A percentile compares a stretch with the other conserved stretches of the same genome.
Conservation (phyloP, 176 grass and related monocot species). For the Aechmea fasciata region DNA sequence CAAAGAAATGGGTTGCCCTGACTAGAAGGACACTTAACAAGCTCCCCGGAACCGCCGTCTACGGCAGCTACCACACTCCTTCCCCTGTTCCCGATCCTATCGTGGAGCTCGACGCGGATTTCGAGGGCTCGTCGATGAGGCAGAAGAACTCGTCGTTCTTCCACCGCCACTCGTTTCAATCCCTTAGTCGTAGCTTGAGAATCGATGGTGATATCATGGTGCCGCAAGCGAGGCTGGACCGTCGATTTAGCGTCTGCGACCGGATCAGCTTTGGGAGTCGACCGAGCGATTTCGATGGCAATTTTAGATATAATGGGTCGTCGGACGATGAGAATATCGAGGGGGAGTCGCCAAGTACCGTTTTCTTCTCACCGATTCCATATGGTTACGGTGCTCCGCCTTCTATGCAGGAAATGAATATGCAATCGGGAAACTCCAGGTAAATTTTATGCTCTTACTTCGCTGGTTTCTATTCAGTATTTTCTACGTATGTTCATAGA, state of each 20-base stretch:
- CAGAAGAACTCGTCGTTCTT: slow-evolving; percentile 57
- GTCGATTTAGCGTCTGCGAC: slow-evolving; percentile 74
- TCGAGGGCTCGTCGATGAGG: slow-evolving; percentile 52
- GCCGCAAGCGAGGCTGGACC: slow-evolving; percentile 58
- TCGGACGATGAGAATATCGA: slow-evolving; percentile 85
- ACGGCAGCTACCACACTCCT: slow-evolving; percentile 49
- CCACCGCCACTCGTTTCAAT: slow-evolving; percentile 71
- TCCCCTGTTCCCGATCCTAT: slow-evolving; percentile 66
- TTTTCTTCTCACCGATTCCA: slow-evolving; percentile 65
- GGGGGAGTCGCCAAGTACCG: slow-evolving; percentile 62
- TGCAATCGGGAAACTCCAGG: slow-evolving; percentile 36
- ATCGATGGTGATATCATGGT: slow-evolving; percentile 49
- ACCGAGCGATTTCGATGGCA: slow-evolving; percentile 70
- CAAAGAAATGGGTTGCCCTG: slow-evolving; percentile 78
- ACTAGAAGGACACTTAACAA: slow-evolving; percentile 67
- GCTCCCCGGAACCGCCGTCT: slow-evolving; percentile 35
- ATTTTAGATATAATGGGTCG: slow-evolving; percentile 63
- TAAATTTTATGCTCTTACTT: slow-evolving; percentile 10
- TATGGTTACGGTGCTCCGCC: slow-evolving; percentile 50
- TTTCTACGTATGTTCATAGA: too few relatives aligned
- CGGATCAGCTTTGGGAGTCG: slow-evolving; percentile 71
- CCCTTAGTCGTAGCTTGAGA: slow-evolving; percentile 51
- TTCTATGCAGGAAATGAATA: slow-evolving; percentile 29
- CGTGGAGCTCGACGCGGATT: slow-evolving; percentile 77
- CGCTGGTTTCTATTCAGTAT: too few relatives aligned